Conservation (phyloP, 2,329 filamentous ascomycete species). For the Aspergillus viridinutans region DNA sequence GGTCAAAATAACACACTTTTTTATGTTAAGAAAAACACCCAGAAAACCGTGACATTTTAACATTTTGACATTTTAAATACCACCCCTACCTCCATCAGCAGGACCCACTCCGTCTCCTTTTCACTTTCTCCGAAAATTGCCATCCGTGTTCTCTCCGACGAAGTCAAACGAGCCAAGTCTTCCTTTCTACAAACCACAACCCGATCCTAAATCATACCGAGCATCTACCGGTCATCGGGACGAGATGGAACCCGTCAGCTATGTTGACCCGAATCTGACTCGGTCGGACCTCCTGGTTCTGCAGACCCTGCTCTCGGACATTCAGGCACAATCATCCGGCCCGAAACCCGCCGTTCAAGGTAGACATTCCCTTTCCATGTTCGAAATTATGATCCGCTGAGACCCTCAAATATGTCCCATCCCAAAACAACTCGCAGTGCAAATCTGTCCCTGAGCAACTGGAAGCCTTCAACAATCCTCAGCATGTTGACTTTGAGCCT, state of each 20-base stretch:
- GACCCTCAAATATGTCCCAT: slow-evolving; percentile 16
- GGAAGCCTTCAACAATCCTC: slow-evolving; percentile 48
- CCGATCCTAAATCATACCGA: background rate
- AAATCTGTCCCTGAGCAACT: slow-evolving; percentile 29
- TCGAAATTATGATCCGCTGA: background rate
- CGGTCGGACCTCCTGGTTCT: slow-evolving; percentile 38
- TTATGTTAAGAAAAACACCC: too few relatives aligned
- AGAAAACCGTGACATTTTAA: too few relatives aligned
- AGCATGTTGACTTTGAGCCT: slow-evolving; percentile 48
- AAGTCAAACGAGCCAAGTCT: background rate
- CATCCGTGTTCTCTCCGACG: background rate
- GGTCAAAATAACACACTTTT: too few relatives aligned
- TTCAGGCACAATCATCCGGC: slow-evolving; percentile 10
- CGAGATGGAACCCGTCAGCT: slow-evolving; percentile 28
- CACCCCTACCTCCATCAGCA: background rate
- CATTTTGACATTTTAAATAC: too few relatives aligned
- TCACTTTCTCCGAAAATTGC: background rate
- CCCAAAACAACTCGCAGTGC: slow-evolving; percentile 25
- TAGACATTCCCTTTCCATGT: background rate
- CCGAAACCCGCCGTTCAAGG: background rate
- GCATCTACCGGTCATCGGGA: background rate
- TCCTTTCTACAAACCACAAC: background rate
- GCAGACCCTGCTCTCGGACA: slow-evolving; percentile 33
- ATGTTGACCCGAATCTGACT: slow-evolving; percentile 33
- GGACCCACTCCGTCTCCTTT: background rate